Evolutionary conservation across 768 basidiomycete genomes (phyloP), one percentile per base, ranked within the genome.

Genomic region (Kondoa subrosea): DNA sequence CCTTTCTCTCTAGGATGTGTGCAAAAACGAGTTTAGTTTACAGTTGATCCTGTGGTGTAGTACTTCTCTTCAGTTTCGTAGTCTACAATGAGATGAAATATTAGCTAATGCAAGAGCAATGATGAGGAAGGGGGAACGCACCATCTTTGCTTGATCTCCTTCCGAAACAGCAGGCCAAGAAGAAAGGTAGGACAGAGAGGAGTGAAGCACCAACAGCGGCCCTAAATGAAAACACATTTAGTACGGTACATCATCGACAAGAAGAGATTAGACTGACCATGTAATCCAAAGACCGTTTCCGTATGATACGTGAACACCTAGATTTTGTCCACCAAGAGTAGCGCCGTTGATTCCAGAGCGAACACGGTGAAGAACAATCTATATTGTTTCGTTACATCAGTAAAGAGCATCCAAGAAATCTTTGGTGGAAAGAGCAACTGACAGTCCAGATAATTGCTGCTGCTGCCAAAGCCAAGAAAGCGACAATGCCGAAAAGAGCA

Each of bases 401-500:
- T 14, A 30, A 4, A 33, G 17, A 65, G 33, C 21, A 56, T 2
- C 2, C 25, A 8, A 25, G n/a, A 2, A 2, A 59, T 17, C 34
- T 33, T 21, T 64, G 21, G 8, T 16, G 4, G 26, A 25, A 66
- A 12, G 57, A 61, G 15, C 32, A 57, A 21, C 8, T 21, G 40
- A 68, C 67, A 32, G 68, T 69, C 68, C 68, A 69, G 67, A 69
- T 57, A 31, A 65, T 62, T 56, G 65, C 60, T 16, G 66, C 69
- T 32, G 57, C 66, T 34, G 58, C 69, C 34, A 58, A 31, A 50
- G 58, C 60, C 3, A 69, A 56, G 69, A 69, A 69, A 56, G 58
- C 69, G 62, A 69, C 31, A 60, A 69, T 86, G 29, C 88, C 89
- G 29, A 92, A 83, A 56, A 91, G 82, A 60, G 86, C 86, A 65